These are phyloP conservation scores for Boletus subparvulus DNA, from an alignment of 768 basidiomycete genomes.

Conservation along the genomic window DNA sequence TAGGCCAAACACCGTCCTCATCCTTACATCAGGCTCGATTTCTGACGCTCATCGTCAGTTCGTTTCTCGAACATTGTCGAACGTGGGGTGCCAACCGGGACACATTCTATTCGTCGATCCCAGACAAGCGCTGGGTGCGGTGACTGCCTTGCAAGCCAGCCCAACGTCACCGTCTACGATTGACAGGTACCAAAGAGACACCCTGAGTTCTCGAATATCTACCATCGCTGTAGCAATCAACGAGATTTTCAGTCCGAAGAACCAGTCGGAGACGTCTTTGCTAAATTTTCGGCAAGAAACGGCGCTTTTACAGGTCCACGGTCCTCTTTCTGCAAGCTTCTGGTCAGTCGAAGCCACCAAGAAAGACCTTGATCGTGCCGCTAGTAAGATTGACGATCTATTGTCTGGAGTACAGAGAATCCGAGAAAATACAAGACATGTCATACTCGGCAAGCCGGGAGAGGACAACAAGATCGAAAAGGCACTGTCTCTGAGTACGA, in stretches of 20 bases:
- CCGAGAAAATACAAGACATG: conserved; percentile 34
- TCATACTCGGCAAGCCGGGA: conserved; percentile 39
- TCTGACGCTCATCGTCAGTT: conserved; percentile 14
- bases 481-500: conserved; percentile 30
- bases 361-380: conserved; percentile 37
- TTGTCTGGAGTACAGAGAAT: conserved; percentile 40
- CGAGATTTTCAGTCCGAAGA: conserved; percentile 11
- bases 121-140: conserved; percentile 53
- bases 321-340: conserved; percentile 41
- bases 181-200: conserved; percentile 64
- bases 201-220: conserved; percentile 58
- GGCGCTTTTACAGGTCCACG: conserved; percentile 39
- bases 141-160: conserved; percentile 46
- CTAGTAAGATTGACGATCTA: conserved; percentile 37
- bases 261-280: conserved; percentile 6
- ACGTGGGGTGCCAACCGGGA: conserved; percentile 27
- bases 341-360: conserved; percentile 31
- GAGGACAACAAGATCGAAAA: conserved; percentile 21
- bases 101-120: conserved; percentile 55
- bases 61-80: conserved; percentile 23
- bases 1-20: conserved; percentile 45
- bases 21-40: conserved; percentile 36
- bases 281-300: conserved; percentile 36
- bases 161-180: conserved; percentile 49
- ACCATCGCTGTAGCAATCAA: conserved; percentile 43